phyloP scores from a whole-genome alignment of 306 rosid species.

The Hippophae gyantsensis region DNA sequence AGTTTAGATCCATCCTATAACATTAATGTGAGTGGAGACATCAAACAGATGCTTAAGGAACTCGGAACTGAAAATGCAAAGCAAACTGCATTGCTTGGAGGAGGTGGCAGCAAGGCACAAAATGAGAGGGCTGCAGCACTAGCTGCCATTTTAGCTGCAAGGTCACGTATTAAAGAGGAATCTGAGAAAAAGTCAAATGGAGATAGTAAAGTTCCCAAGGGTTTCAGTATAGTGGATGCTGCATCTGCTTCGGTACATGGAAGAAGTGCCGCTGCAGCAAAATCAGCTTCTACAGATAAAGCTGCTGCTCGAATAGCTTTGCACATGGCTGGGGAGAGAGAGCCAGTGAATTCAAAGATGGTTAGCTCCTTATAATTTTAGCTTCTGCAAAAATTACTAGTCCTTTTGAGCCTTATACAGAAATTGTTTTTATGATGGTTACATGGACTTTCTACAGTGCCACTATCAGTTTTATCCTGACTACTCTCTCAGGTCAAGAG shows the following conservation, averaged over 20 bases:
- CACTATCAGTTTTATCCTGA: slow-evolving; percentile 9
- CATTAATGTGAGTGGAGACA: slow-evolving; percentile 80
- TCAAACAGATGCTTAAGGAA: slow-evolving; percentile 87
- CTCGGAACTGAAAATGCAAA: slow-evolving; percentile 93
- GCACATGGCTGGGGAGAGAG: slow-evolving; percentile 94
- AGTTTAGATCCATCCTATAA: slow-evolving; percentile 64
- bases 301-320: slow-evolving; percentile 94
- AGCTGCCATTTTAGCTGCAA: slow-evolving; percentile 76
- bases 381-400: neutral
- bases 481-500: slow-evolving; percentile 66
- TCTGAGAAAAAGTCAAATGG: slow-evolving; percentile 47
- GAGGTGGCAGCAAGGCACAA: slow-evolving; percentile 98
- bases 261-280: slow-evolving; percentile 95
- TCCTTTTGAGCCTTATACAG: neutral
- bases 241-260: slow-evolving; percentile 99
- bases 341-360: slow-evolving; percentile 82
- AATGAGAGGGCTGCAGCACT: slow-evolving; percentile 96
- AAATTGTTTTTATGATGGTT: neutral
- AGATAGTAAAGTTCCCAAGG: slow-evolving; percentile 44
- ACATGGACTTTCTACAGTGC: neutral
- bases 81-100: slow-evolving; percentile 88
- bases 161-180: slow-evolving; percentile 67
- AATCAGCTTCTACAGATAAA: slow-evolving; percentile 78
- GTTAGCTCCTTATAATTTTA: slow-evolving; percentile 29
- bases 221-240: slow-evolving; percentile 92